Conservation (phyloP, 2,329 filamentous ascomycete species). For the Penicillium sclerotigenum region DNA sequence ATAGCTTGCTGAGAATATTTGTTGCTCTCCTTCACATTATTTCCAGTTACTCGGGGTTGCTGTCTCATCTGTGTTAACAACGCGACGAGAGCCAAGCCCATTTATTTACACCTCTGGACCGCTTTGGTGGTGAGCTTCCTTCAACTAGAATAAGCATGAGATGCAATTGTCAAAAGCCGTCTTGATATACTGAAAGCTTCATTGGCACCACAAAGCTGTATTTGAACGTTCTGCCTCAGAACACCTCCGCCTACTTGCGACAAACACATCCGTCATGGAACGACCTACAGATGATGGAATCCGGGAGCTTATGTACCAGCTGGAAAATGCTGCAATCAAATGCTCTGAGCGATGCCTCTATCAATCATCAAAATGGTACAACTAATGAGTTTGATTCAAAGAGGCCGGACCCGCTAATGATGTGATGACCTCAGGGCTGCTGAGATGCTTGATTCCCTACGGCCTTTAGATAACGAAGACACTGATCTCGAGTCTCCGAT, state of each 20-base stretch:
- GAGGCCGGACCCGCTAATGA: slow-evolving; percentile 11
- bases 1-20: neutral
- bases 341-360: slow-evolving; percentile 95
- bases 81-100: neutral
- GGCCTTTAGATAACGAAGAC: slow-evolving; percentile 55
- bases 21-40: no score
- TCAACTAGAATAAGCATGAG: neutral
- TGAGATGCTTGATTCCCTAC: slow-evolving; percentile 83
- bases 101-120: slow-evolving; percentile 2
- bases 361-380: slow-evolving; percentile 90
- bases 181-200: neutral
- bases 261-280: slow-evolving; percentile 29
- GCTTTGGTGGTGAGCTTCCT: neutral
- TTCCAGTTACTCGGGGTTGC: neutral
- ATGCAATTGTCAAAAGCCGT: neutral
- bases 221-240: neutral
- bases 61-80: neutral
- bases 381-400: neutral
- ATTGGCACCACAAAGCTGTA: neutral
- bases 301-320: slow-evolving; percentile 64
- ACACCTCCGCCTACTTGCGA: neutral
- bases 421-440: slow-evolving; percentile 65
- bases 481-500: slow-evolving; percentile 59
- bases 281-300: slow-evolving; percentile 37
- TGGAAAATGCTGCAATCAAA: slow-evolving; percentile 82